Evolutionary conservation across 2,329 filamentous ascomycete species (phyloP).

Genomic region (Epichloe brachyelytri): DNA sequence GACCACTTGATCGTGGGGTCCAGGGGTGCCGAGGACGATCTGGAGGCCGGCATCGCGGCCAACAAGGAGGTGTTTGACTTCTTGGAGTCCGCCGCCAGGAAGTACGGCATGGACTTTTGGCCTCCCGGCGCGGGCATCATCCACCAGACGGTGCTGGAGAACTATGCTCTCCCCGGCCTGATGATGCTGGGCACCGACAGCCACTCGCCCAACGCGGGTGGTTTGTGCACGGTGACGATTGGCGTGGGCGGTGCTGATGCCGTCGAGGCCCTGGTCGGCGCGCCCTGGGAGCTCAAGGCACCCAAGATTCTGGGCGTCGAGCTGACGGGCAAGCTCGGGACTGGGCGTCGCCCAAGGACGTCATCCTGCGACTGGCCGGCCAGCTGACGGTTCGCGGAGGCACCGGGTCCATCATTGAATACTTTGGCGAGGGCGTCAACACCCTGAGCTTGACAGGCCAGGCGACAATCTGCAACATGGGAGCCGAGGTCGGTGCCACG

Average conservation of each 20-base stretch:
- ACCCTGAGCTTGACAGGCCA: constrained; percentile 85
- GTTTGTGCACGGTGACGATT: constrained; percentile 84
- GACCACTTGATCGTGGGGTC: constrained; percentile 98
- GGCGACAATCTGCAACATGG: constrained; percentile 88
- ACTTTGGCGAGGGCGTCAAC: constrained; percentile 80
- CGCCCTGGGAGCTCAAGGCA: constrained; percentile 95
- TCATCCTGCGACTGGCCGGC: constrained; percentile 83
- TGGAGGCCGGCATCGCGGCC: constrained; percentile 71
- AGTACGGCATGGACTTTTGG: constrained; percentile 94
- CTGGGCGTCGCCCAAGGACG: constrained; percentile 91
- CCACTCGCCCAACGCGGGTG: constrained; percentile 95
- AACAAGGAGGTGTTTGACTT: constrained; percentile 99
- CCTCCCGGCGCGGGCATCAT: constrained; percentile 89
- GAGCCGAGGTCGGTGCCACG: constrained; percentile 82
- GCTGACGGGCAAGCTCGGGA: constrained; percentile 72
- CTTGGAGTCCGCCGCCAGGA: constrained; percentile 79
- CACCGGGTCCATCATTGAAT: constrained; percentile 90
- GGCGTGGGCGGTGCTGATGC: constrained; percentile 95
- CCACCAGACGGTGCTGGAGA: constrained; percentile 94
- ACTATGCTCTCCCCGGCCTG: constrained; percentile 89
- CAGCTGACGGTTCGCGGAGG: constrained; percentile 85
- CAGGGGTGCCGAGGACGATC: constrained; percentile 74
- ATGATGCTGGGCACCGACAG: constrained; percentile 99
- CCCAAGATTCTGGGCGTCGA: constrained; percentile 80
- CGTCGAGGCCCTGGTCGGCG: constrained; percentile 89